A percentile compares a stretch with the other conserved stretches of the same genome.
These are phyloP conservation scores for Candida vaughaniae DNA, from an alignment of 805 yeast species.

Conservation along the genomic window DNA sequence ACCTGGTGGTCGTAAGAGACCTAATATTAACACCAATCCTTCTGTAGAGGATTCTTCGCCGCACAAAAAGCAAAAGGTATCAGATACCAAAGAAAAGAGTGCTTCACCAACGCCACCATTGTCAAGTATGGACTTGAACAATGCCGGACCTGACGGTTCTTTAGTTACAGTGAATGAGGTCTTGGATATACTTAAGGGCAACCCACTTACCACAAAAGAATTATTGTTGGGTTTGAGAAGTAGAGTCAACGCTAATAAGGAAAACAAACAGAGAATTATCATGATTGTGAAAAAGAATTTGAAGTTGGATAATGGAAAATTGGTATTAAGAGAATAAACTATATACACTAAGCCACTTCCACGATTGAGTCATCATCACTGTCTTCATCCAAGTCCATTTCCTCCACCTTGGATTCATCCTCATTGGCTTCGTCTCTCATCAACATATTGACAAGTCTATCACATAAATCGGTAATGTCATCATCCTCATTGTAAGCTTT, in stretches of 20 bases:
- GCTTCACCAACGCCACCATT: constrained; percentile 16
- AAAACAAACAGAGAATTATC: constrained; percentile 61
- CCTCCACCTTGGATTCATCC: constrained; percentile 40
- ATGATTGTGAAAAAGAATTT: constrained; percentile 56
- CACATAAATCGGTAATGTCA: constrained; percentile 65
- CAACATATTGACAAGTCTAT: constrained; percentile 81
- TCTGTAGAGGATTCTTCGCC: constrained; percentile 19
- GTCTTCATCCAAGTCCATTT: constrained; percentile 41
- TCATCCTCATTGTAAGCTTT: constrained; percentile 42
- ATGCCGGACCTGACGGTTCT: constrained; percentile 37
- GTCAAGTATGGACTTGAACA: constrained; percentile 26
- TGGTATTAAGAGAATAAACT: constrained; percentile 35
- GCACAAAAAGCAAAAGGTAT: constrained; percentile 29
- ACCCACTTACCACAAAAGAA: constrained; percentile 61
- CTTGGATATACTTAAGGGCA: constrained; percentile 54
- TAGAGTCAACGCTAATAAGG: constrained; percentile 62
- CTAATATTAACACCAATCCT: constrained; percentile 17
- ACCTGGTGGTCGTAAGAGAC: constrained; percentile 51
- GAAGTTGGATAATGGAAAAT: constrained; percentile 48
- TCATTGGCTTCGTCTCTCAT: constrained; percentile 83
- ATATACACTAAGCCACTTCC: constrained; percentile 43
- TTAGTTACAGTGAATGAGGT: constrained; percentile 74
- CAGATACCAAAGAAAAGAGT: constrained; percentile 13
- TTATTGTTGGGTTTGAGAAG: constrained; percentile 59
- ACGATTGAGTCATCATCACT: constrained; percentile 45